Percentiles rank a stretch among this genome's conserved stretches.
Evolutionary conservation across 176 grass and related monocot species (phyloP).

Genomic region (Musa troglodytarum): DNA sequence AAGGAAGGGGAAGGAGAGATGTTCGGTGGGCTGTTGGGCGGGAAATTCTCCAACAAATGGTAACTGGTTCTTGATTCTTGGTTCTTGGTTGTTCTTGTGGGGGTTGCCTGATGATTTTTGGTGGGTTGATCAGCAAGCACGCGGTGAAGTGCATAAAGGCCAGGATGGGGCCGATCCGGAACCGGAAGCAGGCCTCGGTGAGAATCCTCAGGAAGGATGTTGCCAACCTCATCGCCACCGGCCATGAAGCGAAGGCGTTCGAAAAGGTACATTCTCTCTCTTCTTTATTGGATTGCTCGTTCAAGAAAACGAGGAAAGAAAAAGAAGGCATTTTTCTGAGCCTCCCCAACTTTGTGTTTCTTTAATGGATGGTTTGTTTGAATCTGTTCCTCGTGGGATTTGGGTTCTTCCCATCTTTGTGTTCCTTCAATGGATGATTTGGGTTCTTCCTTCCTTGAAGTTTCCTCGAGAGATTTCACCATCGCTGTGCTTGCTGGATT

Average conservation of each 20-base stretch:
- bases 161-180: constrained; percentile 49
- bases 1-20: constrained; percentile 23
- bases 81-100: constrained; percentile 5
- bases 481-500: too few relatives aligned
- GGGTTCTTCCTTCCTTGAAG: not conserved
- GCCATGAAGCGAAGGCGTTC: constrained; percentile 58
- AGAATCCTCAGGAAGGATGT: constrained; percentile 79
- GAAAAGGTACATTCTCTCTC: constrained; percentile 29
- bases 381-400: too few relatives aligned
- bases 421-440: too few relatives aligned
- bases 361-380: not conserved
- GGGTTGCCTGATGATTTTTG: constrained; percentile 14
- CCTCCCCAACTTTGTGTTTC: not conserved
- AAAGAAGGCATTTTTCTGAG: too few relatives aligned
- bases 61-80: constrained; percentile 4
- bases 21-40: constrained; percentile 53
- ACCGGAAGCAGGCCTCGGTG: constrained; percentile 70
- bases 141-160: constrained; percentile 63
- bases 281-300: not conserved
- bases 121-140: constrained; percentile 42
- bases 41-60: constrained; percentile 87
- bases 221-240: constrained; percentile 65
- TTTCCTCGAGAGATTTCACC: too few relatives aligned
- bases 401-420: not conserved
- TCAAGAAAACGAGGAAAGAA: too few relatives aligned